phyloP scores from a whole-genome alignment of 768 basidiomycete genomes.

The Mycena alexandri region DNA sequence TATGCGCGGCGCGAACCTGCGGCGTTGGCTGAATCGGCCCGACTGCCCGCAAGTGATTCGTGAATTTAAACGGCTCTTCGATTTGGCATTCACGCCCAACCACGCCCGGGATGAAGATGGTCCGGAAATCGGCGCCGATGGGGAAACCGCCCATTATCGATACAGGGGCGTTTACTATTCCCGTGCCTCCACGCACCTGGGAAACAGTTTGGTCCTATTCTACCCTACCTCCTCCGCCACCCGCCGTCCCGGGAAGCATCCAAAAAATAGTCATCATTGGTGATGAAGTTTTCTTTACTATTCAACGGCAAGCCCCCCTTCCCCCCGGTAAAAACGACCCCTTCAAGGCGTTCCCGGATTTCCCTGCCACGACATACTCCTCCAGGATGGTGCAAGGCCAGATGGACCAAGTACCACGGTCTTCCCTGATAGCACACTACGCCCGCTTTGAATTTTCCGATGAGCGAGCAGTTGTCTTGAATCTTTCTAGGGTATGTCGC shows the following conservation, averaged over 20 bases:
- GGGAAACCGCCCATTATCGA: not conserved
- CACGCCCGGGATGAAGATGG: not conserved
- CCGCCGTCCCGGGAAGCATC: conserved; percentile 16
- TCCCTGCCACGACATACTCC: conserved; percentile 24
- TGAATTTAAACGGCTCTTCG: conserved; percentile 4
- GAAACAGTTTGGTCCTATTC: not conserved
- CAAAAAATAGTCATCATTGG: conserved; percentile 1
- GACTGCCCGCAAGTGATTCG: conserved; percentile 1
- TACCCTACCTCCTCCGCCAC: too few relatives aligned
- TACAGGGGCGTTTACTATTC: not conserved
- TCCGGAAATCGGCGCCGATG: not conserved
- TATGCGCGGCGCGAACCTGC: conserved; percentile 1
- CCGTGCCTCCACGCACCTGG: conserved; percentile 5
- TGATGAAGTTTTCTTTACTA: not conserved
- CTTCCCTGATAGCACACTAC: not conserved
- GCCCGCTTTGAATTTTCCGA: conserved; percentile 17
- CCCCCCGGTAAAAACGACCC: conserved; percentile 17
- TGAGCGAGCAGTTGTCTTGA: not conserved
- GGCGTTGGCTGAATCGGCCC: not conserved
- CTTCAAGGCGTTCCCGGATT: conserved; percentile 24
- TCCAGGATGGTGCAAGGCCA: conserved; percentile 3
- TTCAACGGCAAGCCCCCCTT: conserved; percentile 25
- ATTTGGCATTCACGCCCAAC: not conserved
- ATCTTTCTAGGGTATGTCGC: conserved; percentile 6
- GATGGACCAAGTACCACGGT: too few relatives aligned